A percentile compares a stretch with the other conserved stretches of the same genome.
Conservation (phyloP, 495 filamentous ascomycete genomes). For the Penicillium cataractarum region DNA sequence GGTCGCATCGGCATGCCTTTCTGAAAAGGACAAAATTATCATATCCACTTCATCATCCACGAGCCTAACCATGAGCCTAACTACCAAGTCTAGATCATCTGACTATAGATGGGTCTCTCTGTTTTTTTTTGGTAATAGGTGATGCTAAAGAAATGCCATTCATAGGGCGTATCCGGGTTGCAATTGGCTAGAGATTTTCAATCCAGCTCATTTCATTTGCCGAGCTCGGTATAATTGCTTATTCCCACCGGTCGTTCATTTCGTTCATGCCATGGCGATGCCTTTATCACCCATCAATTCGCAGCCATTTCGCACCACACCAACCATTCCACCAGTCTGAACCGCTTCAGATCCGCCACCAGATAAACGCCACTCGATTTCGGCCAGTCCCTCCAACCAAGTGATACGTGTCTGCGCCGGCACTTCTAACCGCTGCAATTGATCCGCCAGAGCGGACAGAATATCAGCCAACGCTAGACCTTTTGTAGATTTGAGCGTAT, state of each 20-base stretch:
- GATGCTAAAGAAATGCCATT: not conserved
- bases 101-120: not conserved
- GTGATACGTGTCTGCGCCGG: slow-evolving; percentile 83
- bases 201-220: not conserved
- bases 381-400: slow-evolving; percentile 90
- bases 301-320: slow-evolving; percentile 83
- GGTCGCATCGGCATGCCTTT: slow-evolving; percentile 16
- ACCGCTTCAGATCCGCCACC: slow-evolving; percentile 87
- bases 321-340: slow-evolving; percentile 91
- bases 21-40: too few species aligned
- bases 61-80: not conserved
- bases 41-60: too few species aligned
- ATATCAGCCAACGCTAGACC: slow-evolving; percentile 96
- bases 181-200: not conserved
- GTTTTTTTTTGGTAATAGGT: not conserved
- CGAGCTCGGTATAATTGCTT: not conserved
- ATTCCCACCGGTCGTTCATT: not conserved
- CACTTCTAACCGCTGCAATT: slow-evolving; percentile 81
- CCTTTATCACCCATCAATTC: slow-evolving; percentile 63
- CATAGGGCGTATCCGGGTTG: not conserved
- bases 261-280: slow-evolving; percentile 22
- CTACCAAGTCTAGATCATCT: too few species aligned
- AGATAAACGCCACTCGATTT: slow-evolving; percentile 88
- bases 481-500: slow-evolving; percentile 79
- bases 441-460: slow-evolving; percentile 79